phyloP scores from a whole-genome alignment of 768 basidiomycete species.

The Kwoniella bestiolae region DNA sequence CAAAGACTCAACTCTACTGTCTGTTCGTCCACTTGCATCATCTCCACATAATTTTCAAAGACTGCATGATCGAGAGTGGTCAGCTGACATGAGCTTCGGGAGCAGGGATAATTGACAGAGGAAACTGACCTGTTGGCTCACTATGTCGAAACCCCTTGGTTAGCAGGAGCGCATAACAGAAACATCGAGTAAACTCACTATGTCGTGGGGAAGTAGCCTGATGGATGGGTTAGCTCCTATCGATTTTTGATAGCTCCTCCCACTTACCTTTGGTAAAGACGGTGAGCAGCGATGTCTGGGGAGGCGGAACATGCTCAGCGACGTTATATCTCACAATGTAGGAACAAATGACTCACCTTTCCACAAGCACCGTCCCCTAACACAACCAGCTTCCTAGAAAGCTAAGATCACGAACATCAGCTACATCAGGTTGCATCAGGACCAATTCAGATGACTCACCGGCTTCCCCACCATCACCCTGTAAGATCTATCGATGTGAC shows the following conservation, averaged over 20 bases:
- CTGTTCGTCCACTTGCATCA: slow-evolving; percentile 82
- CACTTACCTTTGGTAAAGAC: slow-evolving; percentile 54
- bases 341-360: no score
- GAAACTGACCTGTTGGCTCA: slow-evolving; percentile 49
- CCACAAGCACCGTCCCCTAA: slow-evolving; percentile 96
- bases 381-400: slow-evolving; percentile 74
- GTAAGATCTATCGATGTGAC: neutral
- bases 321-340: no score
- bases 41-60: slow-evolving; percentile 96
- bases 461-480: slow-evolving; percentile 28
- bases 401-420: slow-evolving; percentile 18
- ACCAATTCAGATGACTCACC: slow-evolving; percentile 7
- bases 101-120: neutral
- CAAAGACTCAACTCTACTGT: slow-evolving; percentile 88
- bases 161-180: neutral
- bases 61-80: slow-evolving; percentile 70
- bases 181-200: slow-evolving; percentile 65
- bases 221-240: slow-evolving; percentile 57
- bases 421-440: neutral
- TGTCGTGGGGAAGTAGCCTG: slow-evolving; percentile 81
- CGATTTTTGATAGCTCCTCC: slow-evolving; percentile 58
- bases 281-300: slow-evolving; percentile 52
- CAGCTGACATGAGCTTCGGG: slow-evolving; percentile 60
- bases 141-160: slow-evolving; percentile 5
- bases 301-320: no score